Base-by-base conservation (phyloP, 140 eudicot genomes). In the Stevia rebaudiana region DNA sequence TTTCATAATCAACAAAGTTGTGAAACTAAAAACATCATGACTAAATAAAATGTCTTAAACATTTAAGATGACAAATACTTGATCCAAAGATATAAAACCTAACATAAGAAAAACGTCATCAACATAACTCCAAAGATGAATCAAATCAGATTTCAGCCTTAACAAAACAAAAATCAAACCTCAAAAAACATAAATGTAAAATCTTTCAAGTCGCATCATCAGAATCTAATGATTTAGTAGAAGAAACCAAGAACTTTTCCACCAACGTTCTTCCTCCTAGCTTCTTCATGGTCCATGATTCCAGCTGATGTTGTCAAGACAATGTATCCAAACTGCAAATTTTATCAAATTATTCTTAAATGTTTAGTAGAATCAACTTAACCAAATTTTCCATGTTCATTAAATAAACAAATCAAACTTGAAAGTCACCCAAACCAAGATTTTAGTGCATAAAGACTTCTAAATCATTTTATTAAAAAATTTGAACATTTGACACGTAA, bases 221-320 rank as follows among this genome's bases (percentile, higher is more conserved):
- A 65, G 6, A 47, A 65, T 36, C 40, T 7, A 28, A 13, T 48
- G 21, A 31, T 31, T 65, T 65, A 65, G 71, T 65, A 65, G 23
- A 65, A 65, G 13, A 65, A 49, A 11, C 71, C 71, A 49, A 65
- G 71, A 19, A 65, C 71, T 65, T 65, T 65, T 18, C 71, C 71
- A 48, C 71, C 71, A 48, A 65, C 71, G 7, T 65, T 65, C 71
- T 65, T 65, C 35, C 71, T 65, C 61, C 71, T 48, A 33, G 71
- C 71, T 65, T 65, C 71, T 48, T 65, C 71, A 33, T 65, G 71
- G 25, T 65, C 71, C 71, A 65, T 65, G 37, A 65, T 65, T 41
- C 71, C 71, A 49, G 71, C 61, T 7, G 71, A 65, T 48, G 71
- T 65, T 15, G 71, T 65, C 60, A 65, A 49, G 22, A 65, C 71